phyloP scores from a whole-genome alignment of 768 basidiomycete genomes.

The Xerocomellus intermedius region DNA sequence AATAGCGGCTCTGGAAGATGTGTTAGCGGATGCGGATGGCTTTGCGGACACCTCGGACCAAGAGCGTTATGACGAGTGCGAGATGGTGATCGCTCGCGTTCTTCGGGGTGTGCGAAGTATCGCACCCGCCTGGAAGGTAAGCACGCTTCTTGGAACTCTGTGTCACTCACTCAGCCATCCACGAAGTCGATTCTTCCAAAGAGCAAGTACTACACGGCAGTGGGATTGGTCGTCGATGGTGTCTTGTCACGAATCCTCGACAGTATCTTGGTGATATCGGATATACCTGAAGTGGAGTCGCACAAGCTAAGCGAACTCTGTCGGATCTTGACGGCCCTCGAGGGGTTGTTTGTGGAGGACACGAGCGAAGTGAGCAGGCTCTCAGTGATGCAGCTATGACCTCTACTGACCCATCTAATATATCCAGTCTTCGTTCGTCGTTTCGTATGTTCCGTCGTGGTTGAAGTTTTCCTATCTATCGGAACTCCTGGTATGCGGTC shows the following conservation, averaged over 20 bases:
- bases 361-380: constrained; percentile 48
- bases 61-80: constrained; percentile 73
- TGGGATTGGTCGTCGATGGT: constrained; percentile 70
- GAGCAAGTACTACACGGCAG: constrained; percentile 65
- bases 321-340: constrained; percentile 72
- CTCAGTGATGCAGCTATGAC: not conserved
- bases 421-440: constrained; percentile 66
- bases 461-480: constrained; percentile 93
- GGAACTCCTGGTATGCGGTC: constrained; percentile 73
- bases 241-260: constrained; percentile 65
- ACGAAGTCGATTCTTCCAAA: constrained; percentile 64
- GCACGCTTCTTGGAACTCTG: constrained; percentile 7
- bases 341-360: constrained; percentile 75
- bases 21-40: constrained; percentile 55
- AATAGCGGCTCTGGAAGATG: constrained; percentile 32
- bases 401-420: not conserved
- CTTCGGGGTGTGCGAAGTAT: constrained; percentile 62
- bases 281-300: constrained; percentile 89
- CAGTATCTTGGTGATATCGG: constrained; percentile 72
- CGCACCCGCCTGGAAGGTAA: constrained; percentile 72
- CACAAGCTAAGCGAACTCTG: constrained; percentile 81
- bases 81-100: constrained; percentile 60
- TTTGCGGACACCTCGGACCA: constrained; percentile 71
- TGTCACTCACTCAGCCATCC: not conserved
- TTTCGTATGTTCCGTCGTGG: constrained; percentile 89